Evolutionary conservation across 129 eudicot genomes (phyloP), one percentile per base, ranked within the genome.

Genomic region (Apium graveolens): DNA sequence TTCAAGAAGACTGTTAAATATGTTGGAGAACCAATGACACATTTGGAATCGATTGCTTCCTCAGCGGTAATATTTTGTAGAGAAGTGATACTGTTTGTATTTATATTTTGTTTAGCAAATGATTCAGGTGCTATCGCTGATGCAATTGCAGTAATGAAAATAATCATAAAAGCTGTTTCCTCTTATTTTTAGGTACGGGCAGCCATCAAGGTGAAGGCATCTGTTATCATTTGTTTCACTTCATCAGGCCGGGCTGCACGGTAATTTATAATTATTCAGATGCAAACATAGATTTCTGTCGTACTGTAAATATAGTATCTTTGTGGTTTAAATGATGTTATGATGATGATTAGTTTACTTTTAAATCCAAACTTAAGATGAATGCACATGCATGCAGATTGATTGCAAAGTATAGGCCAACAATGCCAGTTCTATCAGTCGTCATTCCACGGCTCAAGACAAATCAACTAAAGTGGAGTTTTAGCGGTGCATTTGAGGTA

Each of bases 401-500:
- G 71, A 87, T 90, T 69, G 96, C 96, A 4, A 90, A 90, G 81
- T 90, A 90, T 77, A 89, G 96, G 75, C 96, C 96, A 70, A 84
- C 91, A 37, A 90, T 90, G 96, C 96, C 96, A 31, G 91, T 90
- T 81, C 78, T 90, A 39, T 90, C 96, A 1, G 96, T 90, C 45
- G 96, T 90, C 80, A 90, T 90, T 70, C 96, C 96, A 2, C 83
- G 90, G 82, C 84, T 90, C 65, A 87, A 87, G 70, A 90, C 90
- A 27, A 86, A 90, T 78, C 96, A 90, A 75, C 69, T 90, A 11
- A 48, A 70, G 26, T 90, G 96, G 96, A 90, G 91, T 75, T 90
- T 90, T 74, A 90, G 83, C 77, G 96, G 96, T 31, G 91, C 96
- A 80, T 90, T 90, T 82, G 96, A 90, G 91, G 93, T 89, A 87